A percentile compares a stretch with the other conserved stretches of the same genome.
Conservation (phyloP, 805 yeast genomes). For the Helenozyma rhizophorensis region DNA sequence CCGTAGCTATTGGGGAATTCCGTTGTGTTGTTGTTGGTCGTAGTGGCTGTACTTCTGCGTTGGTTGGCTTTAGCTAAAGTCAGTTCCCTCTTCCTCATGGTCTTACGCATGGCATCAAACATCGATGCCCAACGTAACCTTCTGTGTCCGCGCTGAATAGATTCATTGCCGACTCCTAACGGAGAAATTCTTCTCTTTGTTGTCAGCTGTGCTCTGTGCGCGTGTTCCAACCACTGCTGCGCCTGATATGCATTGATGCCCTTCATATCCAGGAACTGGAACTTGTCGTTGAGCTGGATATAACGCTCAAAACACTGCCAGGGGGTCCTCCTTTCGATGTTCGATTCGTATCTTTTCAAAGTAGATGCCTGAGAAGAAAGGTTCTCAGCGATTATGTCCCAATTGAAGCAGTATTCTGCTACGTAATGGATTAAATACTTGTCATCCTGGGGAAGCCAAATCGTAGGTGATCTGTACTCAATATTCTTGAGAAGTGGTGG, state of each 20-base stretch:
- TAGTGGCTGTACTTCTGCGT: conserved; percentile 13
- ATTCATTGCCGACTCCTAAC: conserved; percentile 87
- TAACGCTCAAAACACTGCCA: conserved; percentile 99
- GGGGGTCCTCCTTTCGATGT: conserved; percentile 92
- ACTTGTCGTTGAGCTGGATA: conserved; percentile 85
- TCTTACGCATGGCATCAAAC: conserved; percentile 91
- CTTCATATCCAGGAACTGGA: conserved; percentile 80
- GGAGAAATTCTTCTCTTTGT: conserved; percentile 89
- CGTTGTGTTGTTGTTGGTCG: conserved; percentile 1
- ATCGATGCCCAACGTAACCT: conserved; percentile 93
- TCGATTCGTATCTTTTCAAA: conserved; percentile 63
- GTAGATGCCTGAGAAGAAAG: conserved; percentile 62
- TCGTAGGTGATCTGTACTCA: conserved; percentile 83
- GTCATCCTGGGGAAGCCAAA: conserved; percentile 96
- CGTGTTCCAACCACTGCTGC: conserved; percentile 88
- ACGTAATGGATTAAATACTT: conserved; percentile 72
- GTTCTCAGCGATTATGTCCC: conserved; percentile 87
- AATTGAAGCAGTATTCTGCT: conserved; percentile 83
- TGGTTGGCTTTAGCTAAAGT: conserved; percentile 35
- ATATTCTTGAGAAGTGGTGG: conserved; percentile 84
- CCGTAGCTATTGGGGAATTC: not conserved
- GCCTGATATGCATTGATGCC: conserved; percentile 83
- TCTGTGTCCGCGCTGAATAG: conserved; percentile 89
- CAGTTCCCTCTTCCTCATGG: conserved; percentile 84
- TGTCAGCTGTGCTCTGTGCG: conserved; percentile 81